phyloP scores from a whole-genome alignment of 2,329 filamentous ascomycete genomes.

The Calonectria fujianensis region DNA sequence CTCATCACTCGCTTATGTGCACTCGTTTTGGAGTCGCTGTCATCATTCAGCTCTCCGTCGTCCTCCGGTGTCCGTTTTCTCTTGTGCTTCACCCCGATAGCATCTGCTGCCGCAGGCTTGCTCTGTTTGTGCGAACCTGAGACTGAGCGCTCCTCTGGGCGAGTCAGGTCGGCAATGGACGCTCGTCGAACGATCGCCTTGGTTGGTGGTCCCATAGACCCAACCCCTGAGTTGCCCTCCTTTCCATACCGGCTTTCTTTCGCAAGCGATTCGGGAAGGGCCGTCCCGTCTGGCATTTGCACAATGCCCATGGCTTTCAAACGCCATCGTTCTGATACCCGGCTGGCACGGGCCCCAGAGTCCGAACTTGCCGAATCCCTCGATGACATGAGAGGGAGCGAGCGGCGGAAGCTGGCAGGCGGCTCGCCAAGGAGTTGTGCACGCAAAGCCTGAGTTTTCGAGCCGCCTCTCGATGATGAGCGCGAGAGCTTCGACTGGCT shows the following conservation, averaged over 20 bases:
- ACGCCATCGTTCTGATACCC: conserved; percentile 66
- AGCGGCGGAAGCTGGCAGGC: conserved; percentile 61
- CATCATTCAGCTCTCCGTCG: conserved; percentile 43
- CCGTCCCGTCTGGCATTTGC: conserved; percentile 72
- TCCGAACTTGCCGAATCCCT: conserved; percentile 54
- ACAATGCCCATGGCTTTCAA: conserved; percentile 72
- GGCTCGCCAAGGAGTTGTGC: conserved; percentile 58
- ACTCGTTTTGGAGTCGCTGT: conserved; percentile 47
- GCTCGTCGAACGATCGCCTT: conserved; percentile 49
- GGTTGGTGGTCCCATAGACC: conserved; percentile 54
- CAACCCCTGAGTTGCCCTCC: conserved; percentile 62
- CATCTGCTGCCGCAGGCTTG: conserved; percentile 38
- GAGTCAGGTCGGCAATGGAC: conserved; percentile 50
- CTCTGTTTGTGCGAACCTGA: conserved; percentile 51
- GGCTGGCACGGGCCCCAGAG: conserved; percentile 57
- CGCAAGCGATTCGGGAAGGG: conserved; percentile 71
- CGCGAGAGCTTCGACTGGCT: conserved; percentile 47
- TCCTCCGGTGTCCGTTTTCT: conserved; percentile 58
- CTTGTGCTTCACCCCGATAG: conserved; percentile 54
- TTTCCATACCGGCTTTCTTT: conserved; percentile 65
- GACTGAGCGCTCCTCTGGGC: conserved; percentile 43
- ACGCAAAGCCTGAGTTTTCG: conserved; percentile 62
- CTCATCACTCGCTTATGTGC: conserved; percentile 65
- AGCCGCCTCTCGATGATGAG: conserved; percentile 52
- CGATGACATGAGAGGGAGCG: conserved; percentile 60